These are phyloP conservation scores for Mesotaenium endlicherianum DNA, from an alignment of 139 green algal genomes.

Conservation along the genomic window DNA sequence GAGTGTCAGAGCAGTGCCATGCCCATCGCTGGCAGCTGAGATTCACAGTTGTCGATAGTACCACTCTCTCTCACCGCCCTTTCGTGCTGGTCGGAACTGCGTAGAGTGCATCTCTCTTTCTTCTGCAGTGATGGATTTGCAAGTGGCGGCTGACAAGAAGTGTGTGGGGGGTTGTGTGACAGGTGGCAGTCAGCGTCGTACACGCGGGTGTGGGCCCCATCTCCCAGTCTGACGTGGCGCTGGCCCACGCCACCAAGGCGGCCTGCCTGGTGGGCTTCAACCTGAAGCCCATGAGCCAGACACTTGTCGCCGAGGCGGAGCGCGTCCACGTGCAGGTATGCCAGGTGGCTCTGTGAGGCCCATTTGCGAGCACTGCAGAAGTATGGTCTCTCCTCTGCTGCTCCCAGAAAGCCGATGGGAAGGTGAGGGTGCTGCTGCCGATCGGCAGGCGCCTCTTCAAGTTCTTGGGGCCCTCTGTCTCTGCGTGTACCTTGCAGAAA, in stretches of 20 bases:
- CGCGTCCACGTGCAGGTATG: neutral
- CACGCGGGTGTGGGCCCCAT: constrained; percentile 44
- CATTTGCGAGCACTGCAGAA: no score
- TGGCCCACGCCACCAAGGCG: neutral
- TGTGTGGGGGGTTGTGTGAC: no score
- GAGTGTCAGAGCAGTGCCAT: neutral
- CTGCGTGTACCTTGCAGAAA: no score
- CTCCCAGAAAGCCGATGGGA: no score
- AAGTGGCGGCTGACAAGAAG: no score
- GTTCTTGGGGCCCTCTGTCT: no score
- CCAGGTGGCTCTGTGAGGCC: no score
- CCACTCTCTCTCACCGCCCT: neutral
- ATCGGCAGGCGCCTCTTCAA: no score
- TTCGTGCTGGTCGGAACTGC: neutral
- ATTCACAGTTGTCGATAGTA: neutral
- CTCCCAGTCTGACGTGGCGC: constrained; percentile 40
- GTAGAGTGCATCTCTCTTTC: neutral
- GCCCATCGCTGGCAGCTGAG: neutral
- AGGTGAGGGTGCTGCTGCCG: no score
- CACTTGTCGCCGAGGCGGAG: constrained; percentile 26
- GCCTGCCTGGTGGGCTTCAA: constrained; percentile 27
- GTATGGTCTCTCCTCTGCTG: no score
- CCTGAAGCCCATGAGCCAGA: neutral
- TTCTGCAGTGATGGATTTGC: no score
- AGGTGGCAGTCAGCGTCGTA: constrained; percentile 23